Percentiles rank a stretch among this genome's conserved stretches.
These are phyloP conservation scores for Talaromyces stipitatus DNA, from an alignment of 495 filamentous ascomycete genomes.

Conservation along the genomic window DNA sequence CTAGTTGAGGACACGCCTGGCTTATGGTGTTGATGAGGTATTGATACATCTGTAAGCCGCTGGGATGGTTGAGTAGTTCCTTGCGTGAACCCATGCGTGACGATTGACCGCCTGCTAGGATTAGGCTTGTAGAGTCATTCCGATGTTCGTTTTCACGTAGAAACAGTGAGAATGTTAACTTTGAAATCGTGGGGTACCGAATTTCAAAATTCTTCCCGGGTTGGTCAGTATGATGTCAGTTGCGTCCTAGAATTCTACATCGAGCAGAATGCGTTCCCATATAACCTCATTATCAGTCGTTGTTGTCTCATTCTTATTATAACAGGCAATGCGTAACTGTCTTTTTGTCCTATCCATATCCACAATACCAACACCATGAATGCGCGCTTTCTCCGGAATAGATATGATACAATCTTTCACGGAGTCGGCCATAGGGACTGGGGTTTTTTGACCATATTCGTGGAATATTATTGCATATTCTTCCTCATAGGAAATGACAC, in stretches of 20 bases:
- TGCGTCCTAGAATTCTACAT: neutral
- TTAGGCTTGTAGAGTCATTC: conserved; percentile 6
- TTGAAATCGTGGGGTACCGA: too few relatives aligned
- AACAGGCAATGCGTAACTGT: neutral
- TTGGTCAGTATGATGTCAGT: too few relatives aligned
- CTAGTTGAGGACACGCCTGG: conserved; percentile 11
- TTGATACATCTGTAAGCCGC: conserved; percentile 12
- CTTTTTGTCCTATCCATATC: neutral
- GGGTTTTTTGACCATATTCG: too few relatives aligned
- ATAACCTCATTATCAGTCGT: neutral
- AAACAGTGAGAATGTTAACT: too few relatives aligned
- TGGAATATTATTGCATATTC: neutral
- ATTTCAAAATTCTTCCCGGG: too few relatives aligned
- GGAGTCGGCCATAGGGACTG: neutral
- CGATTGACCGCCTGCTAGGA: conserved; percentile 13
- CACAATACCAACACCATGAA: conserved; percentile 1
- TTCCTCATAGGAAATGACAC: neutral
- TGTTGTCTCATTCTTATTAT: neutral
- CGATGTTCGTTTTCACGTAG: too few relatives aligned
- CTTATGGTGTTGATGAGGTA: conserved; percentile 10
- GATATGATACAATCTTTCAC: neutral
- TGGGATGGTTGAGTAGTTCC: conserved; percentile 11
- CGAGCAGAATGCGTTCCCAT: neutral
- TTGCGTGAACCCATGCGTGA: conserved; percentile 17
- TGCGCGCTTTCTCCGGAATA: neutral